These are phyloP conservation scores for Starmerella roubikii DNA, from an alignment of 805 yeast genomes.

Conservation along the genomic window DNA sequence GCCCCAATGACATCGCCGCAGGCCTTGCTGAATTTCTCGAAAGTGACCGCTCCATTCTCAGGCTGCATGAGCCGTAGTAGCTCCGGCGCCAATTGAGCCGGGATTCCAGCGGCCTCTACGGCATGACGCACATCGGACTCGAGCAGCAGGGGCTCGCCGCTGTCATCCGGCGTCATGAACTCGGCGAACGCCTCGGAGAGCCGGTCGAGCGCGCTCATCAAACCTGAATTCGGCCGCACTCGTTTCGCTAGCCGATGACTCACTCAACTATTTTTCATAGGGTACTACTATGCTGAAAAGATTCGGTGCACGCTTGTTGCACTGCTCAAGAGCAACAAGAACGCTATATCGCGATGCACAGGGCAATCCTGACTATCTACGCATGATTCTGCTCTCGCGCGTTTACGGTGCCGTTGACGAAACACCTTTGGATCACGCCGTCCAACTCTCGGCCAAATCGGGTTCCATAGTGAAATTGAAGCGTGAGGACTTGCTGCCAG, in stretches of 20 bases:
- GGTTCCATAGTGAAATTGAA: slow-evolving; percentile 67
- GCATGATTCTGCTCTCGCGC: slow-evolving; percentile 76
- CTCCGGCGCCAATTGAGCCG: slow-evolving; percentile 11
- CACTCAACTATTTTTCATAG: no score
- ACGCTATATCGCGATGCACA: slow-evolving; percentile 13
- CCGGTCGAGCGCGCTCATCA: slow-evolving; percentile 4
- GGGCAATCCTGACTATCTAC: slow-evolving; percentile 84
- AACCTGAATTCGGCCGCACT: no score
- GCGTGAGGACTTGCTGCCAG: slow-evolving; percentile 89
- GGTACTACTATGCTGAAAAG: no score
- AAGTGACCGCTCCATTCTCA: slow-evolving; percentile 22
- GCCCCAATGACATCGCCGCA: slow-evolving; percentile 1
- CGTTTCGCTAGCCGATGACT: no score
- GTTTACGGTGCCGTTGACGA: slow-evolving; percentile 93
- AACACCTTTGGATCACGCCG: slow-evolving; percentile 69
- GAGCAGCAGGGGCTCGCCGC: slow-evolving; percentile 20
- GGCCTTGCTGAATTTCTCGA: slow-evolving; percentile 21
- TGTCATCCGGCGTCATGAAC: slow-evolving; percentile 22
- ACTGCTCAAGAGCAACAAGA: not conserved
- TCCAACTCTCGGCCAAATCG: slow-evolving; percentile 57
- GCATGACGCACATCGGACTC: slow-evolving; percentile 20
- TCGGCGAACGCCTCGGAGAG: slow-evolving; percentile 21
- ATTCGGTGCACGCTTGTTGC: slow-evolving; percentile 1
- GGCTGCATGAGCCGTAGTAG: slow-evolving; percentile 20
- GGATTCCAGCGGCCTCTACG: slow-evolving; percentile 21